Percentiles rank a stretch among this genome's conserved stretches.
These are phyloP conservation scores for Pelargonium cotyledonis DNA, from an alignment of 441 rosid genomes.

Conservation along the genomic window DNA sequence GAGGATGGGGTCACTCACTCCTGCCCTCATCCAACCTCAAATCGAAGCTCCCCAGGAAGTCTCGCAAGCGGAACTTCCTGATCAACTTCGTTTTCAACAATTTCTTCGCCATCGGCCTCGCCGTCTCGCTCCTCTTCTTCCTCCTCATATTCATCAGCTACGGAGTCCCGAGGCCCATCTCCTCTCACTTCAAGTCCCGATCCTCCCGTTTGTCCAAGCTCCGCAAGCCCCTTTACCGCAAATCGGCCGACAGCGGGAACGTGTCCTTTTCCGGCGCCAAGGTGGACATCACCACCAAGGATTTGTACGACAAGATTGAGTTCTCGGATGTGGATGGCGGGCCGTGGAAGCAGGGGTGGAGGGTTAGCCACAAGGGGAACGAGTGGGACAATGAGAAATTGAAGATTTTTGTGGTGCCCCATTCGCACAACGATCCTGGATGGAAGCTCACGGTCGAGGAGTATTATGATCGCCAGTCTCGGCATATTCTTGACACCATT, in stretches of 20 bases:
- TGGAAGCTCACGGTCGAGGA: slow-evolving; percentile 96
- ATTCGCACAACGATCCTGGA: slow-evolving; percentile 97
- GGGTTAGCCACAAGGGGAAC: slow-evolving; percentile 58
- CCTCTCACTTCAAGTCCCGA: slow-evolving; percentile 42
- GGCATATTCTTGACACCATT: slow-evolving; percentile 77
- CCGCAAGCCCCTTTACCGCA: slow-evolving; percentile 36
- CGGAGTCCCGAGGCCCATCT: slow-evolving; percentile 66
- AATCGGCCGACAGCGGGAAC: slow-evolving; percentile 16
- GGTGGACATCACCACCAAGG: slow-evolving; percentile 80
- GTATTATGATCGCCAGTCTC: slow-evolving; percentile 75
- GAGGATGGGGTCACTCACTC: slow-evolving; percentile 44
- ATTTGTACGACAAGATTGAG: slow-evolving; percentile 78
- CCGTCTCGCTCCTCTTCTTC: slow-evolving; percentile 60
- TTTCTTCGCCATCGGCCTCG: slow-evolving; percentile 63
- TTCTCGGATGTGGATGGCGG: slow-evolving; percentile 80
- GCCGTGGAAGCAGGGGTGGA: slow-evolving; percentile 97
- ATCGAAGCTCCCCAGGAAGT: slow-evolving; percentile 52
- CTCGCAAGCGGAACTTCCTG: slow-evolving; percentile 50
- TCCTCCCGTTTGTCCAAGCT: slow-evolving; percentile 25
- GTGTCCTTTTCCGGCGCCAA: slow-evolving; percentile 32
- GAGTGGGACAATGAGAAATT: slow-evolving; percentile 86
- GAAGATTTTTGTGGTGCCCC: slow-evolving; percentile 88
- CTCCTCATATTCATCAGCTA: slow-evolving; percentile 58
- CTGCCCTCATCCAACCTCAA: slow-evolving; percentile 52
- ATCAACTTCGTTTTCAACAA: slow-evolving; percentile 62